phyloP scores from a whole-genome alignment of 768 basidiomycete genomes.

The Mycena belliarum region DNA sequence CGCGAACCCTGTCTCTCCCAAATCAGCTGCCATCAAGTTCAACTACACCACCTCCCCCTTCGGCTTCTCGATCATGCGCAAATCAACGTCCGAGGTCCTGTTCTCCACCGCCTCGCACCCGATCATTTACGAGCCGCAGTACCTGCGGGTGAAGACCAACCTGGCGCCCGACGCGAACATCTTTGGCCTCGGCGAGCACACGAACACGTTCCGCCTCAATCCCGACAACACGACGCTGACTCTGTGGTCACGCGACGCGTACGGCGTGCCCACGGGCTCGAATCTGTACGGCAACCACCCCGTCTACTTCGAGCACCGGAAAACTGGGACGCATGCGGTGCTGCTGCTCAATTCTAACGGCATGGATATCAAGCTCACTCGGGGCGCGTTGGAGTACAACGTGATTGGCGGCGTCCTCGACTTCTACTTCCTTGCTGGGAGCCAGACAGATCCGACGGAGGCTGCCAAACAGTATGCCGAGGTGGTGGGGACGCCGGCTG shows the following conservation, averaged over 20 bases:
- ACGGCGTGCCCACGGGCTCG: slow-evolving; percentile 54
- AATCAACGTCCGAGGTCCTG: slow-evolving; percentile 50
- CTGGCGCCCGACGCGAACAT: slow-evolving; percentile 65
- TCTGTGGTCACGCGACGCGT: slow-evolving; percentile 69
- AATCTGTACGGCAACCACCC: slow-evolving; percentile 78
- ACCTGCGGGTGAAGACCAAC: slow-evolving; percentile 67
- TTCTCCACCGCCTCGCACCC: slow-evolving; percentile 63
- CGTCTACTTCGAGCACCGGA: slow-evolving; percentile 70
- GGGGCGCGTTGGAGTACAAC: slow-evolving; percentile 66
- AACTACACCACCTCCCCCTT: slow-evolving; percentile 62
- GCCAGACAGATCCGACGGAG: slow-evolving; percentile 54
- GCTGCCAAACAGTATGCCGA: slow-evolving; percentile 71
- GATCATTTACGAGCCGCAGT: slow-evolving; percentile 77
- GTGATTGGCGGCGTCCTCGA: slow-evolving; percentile 77
- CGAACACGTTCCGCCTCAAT: slow-evolving; percentile 61
- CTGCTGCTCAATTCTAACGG: slow-evolving; percentile 71
- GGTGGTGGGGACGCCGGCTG: slow-evolving; percentile 64
- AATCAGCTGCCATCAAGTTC: slow-evolving; percentile 52
- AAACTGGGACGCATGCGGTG: slow-evolving; percentile 68
- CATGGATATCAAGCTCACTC: slow-evolving; percentile 73
- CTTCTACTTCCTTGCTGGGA: slow-evolving; percentile 78
- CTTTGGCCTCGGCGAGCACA: slow-evolving; percentile 79
- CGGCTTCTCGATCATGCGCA: slow-evolving; percentile 57
- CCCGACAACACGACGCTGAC: slow-evolving; percentile 48
- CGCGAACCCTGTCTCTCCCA: slow-evolving; percentile 27